phyloP scores from a whole-genome alignment of 1,284 basidiomycete genomes.

The Ustanciosporium gigantosporum region DNA sequence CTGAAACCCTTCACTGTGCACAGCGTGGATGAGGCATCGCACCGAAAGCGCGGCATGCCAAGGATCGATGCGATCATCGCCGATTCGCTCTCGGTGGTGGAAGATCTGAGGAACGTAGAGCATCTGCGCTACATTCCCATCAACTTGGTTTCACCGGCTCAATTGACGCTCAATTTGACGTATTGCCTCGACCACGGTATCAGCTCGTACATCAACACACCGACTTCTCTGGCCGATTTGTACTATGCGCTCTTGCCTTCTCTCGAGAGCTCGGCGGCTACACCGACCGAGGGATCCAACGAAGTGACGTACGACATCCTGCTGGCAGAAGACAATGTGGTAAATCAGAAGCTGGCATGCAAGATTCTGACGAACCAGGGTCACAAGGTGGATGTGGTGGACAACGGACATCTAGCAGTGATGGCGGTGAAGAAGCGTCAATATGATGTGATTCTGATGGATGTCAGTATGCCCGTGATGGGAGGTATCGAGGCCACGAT shows the following conservation, averaged over 20 bases:
- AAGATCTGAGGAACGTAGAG: constrained; percentile 86
- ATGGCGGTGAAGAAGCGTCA: constrained; percentile 82
- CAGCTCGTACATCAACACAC: constrained; percentile 86
- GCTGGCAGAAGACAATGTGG: constrained; percentile 96
- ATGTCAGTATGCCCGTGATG: constrained; percentile 72
- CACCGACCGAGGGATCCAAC: constrained; percentile 74
- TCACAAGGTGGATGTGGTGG: constrained; percentile 93
- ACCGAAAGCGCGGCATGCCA: constrained; percentile 76
- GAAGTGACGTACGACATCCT: constrained; percentile 89
- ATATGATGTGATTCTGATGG: constrained; percentile 78
- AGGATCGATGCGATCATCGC: constrained; percentile 95
- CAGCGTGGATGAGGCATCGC: constrained; percentile 72
- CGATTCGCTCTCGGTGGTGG: constrained; percentile 82
- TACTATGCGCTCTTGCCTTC: constrained; percentile 90
- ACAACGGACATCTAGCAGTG: constrained; percentile 90
- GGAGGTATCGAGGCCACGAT: constrained; percentile 69
- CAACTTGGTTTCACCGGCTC: constrained; percentile 75
- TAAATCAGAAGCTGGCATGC: constrained; percentile 95
- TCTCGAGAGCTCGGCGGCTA: constrained; percentile 86
- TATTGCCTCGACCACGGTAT: constrained; percentile 86
- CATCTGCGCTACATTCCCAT: constrained; percentile 95
- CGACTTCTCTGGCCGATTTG: constrained; percentile 84
- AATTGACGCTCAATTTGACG: constrained; percentile 59
- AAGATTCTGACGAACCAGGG: constrained; percentile 97
- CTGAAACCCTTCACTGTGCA: constrained; percentile 79